These are phyloP conservation scores for Intubia oerlemansii DNA, from an alignment of 2,329 filamentous ascomycete species.

Conservation along the genomic window DNA sequence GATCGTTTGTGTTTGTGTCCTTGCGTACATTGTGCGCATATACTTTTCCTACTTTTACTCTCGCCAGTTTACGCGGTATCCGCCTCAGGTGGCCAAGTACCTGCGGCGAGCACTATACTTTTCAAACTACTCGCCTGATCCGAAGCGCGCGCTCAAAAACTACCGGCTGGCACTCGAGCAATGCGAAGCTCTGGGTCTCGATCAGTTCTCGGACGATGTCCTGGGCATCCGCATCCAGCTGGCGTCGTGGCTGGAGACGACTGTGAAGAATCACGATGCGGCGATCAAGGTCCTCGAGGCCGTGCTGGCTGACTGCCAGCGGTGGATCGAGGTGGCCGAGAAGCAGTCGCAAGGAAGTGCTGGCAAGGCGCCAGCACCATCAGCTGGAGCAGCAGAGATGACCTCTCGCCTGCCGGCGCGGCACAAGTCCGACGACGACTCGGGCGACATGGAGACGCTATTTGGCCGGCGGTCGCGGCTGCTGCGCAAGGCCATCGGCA, in stretches of 20 bases:
- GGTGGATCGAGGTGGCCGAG: conserved; percentile 36
- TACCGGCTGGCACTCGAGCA: conserved; percentile 62
- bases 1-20: conserved; percentile 12
- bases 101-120: conserved; percentile 75
- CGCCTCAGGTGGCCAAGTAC: conserved; percentile 51
- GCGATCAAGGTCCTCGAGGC: conserved; percentile 61
- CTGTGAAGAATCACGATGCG: conserved; percentile 44
- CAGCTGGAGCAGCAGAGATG: conserved; percentile 11
- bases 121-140: conserved; percentile 54
- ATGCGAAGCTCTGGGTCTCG: conserved; percentile 53
- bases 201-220: conserved; percentile 80
- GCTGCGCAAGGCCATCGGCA: conserved; percentile 50
- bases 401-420: conserved; percentile 3
- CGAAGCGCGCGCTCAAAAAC: conserved; percentile 58
- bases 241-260: conserved; percentile 58
- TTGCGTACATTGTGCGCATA: conserved; percentile 18
- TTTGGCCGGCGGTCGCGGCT: conserved; percentile 42
- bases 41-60: conserved; percentile 36
- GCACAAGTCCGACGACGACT: not conserved
- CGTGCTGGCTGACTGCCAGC: conserved; percentile 46
- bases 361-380: conserved; percentile 11
- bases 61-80: conserved; percentile 33
- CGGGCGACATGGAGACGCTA: conserved; percentile 19
- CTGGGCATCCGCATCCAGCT: conserved; percentile 75
- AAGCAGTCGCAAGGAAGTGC: conserved; percentile 25